These are phyloP conservation scores for Starmerella potacharoeniae DNA, from an alignment of 805 yeast species.

Conservation along the genomic window DNA sequence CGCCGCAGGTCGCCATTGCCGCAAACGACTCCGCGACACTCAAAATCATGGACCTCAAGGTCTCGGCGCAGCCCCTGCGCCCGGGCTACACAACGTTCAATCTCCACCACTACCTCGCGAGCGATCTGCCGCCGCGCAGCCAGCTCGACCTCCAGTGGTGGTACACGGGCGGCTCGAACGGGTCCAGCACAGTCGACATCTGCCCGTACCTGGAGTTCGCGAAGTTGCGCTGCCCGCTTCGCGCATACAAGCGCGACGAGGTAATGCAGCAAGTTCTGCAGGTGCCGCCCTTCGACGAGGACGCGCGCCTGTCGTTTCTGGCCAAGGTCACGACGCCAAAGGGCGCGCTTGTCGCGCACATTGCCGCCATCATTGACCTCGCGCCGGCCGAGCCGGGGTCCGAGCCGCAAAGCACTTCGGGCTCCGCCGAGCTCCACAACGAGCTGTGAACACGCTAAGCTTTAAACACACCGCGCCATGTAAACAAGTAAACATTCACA, in stretches of 20 bases:
- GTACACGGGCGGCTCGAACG: constrained; percentile 14
- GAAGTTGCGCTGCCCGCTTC: constrained; percentile 24
- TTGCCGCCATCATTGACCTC: constrained; percentile 22
- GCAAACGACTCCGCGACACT: constrained; percentile 23
- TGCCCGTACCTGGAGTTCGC: constrained; percentile 25
- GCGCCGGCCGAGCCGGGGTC: constrained; percentile 3
- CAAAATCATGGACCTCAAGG: constrained; percentile 19
- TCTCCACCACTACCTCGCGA: constrained; percentile 20
- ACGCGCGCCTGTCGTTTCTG: constrained; percentile 25
- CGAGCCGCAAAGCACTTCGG: too few relatives aligned
- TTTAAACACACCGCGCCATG: not conserved
- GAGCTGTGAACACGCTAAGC: constrained; percentile 9
- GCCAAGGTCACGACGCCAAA: constrained; percentile 23
- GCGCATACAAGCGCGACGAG: constrained; percentile 6
- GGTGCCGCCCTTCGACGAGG: constrained; percentile 25
- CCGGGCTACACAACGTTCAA: constrained; percentile 24
- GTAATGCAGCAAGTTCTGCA: constrained; percentile 20
- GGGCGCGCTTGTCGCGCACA: constrained; percentile 17
- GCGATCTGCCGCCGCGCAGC: constrained; percentile 21
- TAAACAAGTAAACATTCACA: too few relatives aligned
- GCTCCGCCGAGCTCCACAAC: not conserved
- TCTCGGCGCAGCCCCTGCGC: constrained; percentile 24
- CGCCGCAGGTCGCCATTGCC: constrained; percentile 18
- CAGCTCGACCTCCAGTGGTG: constrained; percentile 20
- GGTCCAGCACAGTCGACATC: constrained; percentile 21